These are phyloP conservation scores for Mimosa bimucronata DNA, from an alignment of 306 rosid genomes.

Conservation along the genomic window DNA sequence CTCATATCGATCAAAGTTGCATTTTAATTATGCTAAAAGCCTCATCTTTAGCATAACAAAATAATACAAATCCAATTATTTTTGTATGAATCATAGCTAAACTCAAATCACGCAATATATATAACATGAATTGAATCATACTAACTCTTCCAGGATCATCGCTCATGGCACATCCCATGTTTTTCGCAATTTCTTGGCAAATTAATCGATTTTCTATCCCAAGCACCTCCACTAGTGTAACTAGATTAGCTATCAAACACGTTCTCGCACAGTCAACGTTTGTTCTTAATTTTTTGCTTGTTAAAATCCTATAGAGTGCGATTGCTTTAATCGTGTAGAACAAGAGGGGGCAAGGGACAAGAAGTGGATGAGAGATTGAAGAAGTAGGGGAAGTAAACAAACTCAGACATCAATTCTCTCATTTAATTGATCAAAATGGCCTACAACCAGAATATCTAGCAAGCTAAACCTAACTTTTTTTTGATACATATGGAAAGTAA, in stretches of 20 bases:
- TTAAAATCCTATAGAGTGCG: not conserved
- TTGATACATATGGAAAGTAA: too few relatives aligned
- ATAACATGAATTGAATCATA: constrained; percentile 5
- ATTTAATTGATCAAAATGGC: not conserved
- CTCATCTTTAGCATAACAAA: too few relatives aligned
- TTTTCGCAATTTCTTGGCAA: not conserved
- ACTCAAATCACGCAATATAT: constrained; percentile 3
- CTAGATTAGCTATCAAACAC: too few relatives aligned
- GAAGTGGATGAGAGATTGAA: not conserved
- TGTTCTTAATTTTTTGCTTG: not conserved
- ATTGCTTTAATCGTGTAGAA: not conserved
- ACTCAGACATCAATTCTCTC: not conserved
- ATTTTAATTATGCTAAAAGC: too few relatives aligned
- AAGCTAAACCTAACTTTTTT: too few relatives aligned
- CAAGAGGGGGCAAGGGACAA: not conserved
- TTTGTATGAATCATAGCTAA: too few relatives aligned
- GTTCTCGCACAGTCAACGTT: too few relatives aligned
- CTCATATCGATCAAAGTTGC: too few relatives aligned
- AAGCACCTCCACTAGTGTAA: too few relatives aligned
- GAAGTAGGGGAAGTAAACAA: not conserved
- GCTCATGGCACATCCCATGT: not conserved
- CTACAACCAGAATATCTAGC: not conserved
- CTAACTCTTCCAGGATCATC: not conserved
- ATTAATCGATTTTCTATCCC: not conserved
- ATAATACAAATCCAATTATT: too few relatives aligned